phyloP scores from a whole-genome alignment of 164 flowering plant genomes.

The Stephania cephalantha region DNA sequence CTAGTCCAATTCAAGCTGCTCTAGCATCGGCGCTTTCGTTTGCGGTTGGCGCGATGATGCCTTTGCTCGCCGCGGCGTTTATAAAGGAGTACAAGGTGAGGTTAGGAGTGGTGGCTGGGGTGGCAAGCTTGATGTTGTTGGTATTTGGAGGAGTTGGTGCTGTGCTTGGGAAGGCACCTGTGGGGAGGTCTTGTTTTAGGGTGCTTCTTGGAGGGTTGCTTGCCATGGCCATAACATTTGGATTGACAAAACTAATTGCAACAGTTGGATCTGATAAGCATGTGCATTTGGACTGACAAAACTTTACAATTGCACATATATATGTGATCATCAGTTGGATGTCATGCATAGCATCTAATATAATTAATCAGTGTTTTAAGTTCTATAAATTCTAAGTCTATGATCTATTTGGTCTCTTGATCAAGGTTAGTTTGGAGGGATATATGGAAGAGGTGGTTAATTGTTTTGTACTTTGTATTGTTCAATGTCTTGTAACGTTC shows the following conservation, averaged over 20 bases:
- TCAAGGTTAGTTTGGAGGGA: too few species aligned
- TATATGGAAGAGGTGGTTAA: too few species aligned
- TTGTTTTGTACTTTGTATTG: too few species aligned
- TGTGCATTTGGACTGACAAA: background rate
- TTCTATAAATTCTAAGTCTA: too few species aligned
- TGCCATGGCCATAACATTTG: conserved; percentile 6
- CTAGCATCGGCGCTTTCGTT: conserved; percentile 12
- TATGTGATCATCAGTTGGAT: background rate
- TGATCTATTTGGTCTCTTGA: too few species aligned
- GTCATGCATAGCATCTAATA: background rate
- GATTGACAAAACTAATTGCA: conserved; percentile 3
- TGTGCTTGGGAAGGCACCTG: conserved; percentile 6
- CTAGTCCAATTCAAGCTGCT: conserved; percentile 14
- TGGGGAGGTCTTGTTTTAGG: conserved; percentile 6
- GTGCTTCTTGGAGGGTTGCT: conserved; percentile 18
- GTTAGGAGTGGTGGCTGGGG: conserved; percentile 10
- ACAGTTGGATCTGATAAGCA: background rate
- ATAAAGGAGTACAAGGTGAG: conserved; percentile 7
- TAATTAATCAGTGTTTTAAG: background rate
- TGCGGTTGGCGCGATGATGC: conserved; percentile 13
- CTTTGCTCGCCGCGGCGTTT: conserved; percentile 14
- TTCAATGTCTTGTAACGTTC: too few species aligned
- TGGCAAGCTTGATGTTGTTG: conserved; percentile 8
- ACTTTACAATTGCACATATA: background rate
- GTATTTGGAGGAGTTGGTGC: conserved; percentile 14